These are phyloP conservation scores for Arabidopsis lyrata DNA, from an alignment of 441 rosid genomes.

Conservation along the genomic window DNA sequence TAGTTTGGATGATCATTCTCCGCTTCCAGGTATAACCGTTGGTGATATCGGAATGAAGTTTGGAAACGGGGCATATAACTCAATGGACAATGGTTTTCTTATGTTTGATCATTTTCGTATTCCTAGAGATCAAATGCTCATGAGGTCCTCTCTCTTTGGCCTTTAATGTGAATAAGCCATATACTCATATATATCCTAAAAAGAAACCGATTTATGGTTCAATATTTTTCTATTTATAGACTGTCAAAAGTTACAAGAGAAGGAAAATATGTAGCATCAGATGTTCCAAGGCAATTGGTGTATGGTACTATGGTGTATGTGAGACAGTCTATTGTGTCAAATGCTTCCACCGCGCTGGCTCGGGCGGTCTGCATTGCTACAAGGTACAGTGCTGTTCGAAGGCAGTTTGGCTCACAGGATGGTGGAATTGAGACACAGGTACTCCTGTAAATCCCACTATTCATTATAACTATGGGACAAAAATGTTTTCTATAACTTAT, in stretches of 20 bases:
- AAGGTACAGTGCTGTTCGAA: constrained; percentile 84
- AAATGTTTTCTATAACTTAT: not conserved
- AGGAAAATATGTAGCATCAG: constrained; percentile 69
- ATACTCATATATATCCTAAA: not conserved
- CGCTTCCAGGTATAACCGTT: constrained; percentile 78
- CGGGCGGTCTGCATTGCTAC: constrained; percentile 88
- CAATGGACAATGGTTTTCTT: constrained; percentile 88
- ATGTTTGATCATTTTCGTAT: constrained; percentile 79
- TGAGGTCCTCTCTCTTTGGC: constrained; percentile 56
- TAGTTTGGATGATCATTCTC: constrained; percentile 82
- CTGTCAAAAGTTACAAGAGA: constrained; percentile 79
- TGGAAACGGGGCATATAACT: constrained; percentile 81
- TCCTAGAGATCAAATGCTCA: constrained; percentile 85
- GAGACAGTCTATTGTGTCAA: constrained; percentile 72
- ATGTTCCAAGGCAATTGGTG: constrained; percentile 83
- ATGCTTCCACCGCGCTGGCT: constrained; percentile 79
- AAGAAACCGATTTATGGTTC: constrained; percentile 2
- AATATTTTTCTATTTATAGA: constrained; percentile 51
- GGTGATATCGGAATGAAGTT: constrained; percentile 91
- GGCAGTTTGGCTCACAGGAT: constrained; percentile 81
- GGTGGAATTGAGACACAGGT: constrained; percentile 84
- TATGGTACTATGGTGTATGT: constrained; percentile 86
- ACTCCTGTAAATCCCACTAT: not conserved
- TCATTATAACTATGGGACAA: constrained; percentile 14
- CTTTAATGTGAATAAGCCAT: not conserved